Evolutionary conservation across 441 rosid species (phyloP), one percentile per base, ranked within the genome.

Genomic region (Hypseocharis bilobata): DNA sequence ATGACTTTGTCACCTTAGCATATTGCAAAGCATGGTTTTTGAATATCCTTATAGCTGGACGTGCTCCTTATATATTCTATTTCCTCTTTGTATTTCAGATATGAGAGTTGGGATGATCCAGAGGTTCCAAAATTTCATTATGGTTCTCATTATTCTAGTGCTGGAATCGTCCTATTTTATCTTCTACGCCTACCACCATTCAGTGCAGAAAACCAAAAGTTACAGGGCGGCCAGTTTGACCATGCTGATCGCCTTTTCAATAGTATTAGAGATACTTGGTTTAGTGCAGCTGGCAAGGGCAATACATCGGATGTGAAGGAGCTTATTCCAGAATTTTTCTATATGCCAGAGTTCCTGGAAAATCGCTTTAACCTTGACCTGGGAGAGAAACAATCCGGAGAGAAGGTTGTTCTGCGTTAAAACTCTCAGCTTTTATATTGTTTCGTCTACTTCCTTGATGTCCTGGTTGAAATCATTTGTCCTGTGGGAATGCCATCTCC

Each of bases 71-170:
- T 52, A 40, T 27, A 2, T 64, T 38, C 62, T 57, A 42, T 62
- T 66, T 64, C 71, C 62, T 61, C 30, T n/a, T 27, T 64, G 40
- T 30, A 36, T 77, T 77, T 81, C 89, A 95, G 99, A 78, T 92
- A 87, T 62, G 96, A 92, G 78, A 88, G 97, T 81, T 95, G 98
- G 98, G 99, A 95, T 83, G 99, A 95, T 76, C 99, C 98, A 1
- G 98, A 92, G 78, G 96, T 95, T 70, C 99, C 99, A 28, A 95
- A 95, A 70, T 95, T 95, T 72, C 99, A 95, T 84, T 95, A 95
- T 54, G 99, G 99, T 64, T 92, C 98, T 84, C 99, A 95, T 80
- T 95, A 95, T 82, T 95, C 99, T 56, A 95, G 99, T 82, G 99
- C 99, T 75, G 99, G 99, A 63, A 92, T 92, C 74, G 98, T 95